Percentiles rank a stretch among this genome's conserved stretches.
Evolutionary conservation across 495 filamentous ascomycete genomes (phyloP).

Genomic region (Hyaloscypha hepaticicola): DNA sequence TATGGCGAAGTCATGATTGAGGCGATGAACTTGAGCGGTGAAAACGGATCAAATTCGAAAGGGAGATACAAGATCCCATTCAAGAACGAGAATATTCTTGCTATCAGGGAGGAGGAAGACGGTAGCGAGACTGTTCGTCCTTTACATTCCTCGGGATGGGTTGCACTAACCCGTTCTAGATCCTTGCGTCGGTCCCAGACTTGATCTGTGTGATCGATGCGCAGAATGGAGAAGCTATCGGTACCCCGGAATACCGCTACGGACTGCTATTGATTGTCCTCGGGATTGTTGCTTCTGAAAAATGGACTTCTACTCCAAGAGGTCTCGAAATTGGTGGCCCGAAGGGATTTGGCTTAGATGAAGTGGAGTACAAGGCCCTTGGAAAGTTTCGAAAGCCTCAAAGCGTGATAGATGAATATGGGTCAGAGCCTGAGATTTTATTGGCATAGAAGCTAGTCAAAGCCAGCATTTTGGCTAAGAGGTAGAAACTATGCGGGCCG

Average conservation of each 20-base stretch:
- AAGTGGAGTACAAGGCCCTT: conserved; percentile 47
- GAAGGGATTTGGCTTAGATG: conserved; percentile 50
- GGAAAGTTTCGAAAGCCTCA: conserved; percentile 48
- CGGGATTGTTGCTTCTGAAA: conserved; percentile 54
- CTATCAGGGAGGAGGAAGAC: conserved; percentile 37
- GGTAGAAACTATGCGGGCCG: not conserved
- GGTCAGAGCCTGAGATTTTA: too few species aligned
- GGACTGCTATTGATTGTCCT: conserved; percentile 57
- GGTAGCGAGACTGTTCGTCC: conserved; percentile 18
- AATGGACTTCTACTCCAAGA: conserved; percentile 51
- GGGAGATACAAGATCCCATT: conserved; percentile 56
- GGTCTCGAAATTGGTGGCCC: conserved; percentile 54
- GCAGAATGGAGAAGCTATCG: conserved; percentile 57
- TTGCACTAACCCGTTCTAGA: conserved; percentile 27
- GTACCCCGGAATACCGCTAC: conserved; percentile 56
- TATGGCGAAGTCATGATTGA: conserved; percentile 56
- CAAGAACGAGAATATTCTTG: conserved; percentile 65
- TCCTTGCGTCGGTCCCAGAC: conserved; percentile 59
- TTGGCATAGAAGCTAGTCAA: too few species aligned
- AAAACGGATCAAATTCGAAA: conserved; percentile 31
- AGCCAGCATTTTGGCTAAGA: too few species aligned
- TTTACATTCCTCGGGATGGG: not conserved
- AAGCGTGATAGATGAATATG: conserved; percentile 55
- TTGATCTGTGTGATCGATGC: conserved; percentile 60
- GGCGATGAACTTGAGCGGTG: conserved; percentile 38